Evolutionary conservation across 441 rosid genomes (phyloP).

Genomic region (Gossypium lobatum): DNA sequence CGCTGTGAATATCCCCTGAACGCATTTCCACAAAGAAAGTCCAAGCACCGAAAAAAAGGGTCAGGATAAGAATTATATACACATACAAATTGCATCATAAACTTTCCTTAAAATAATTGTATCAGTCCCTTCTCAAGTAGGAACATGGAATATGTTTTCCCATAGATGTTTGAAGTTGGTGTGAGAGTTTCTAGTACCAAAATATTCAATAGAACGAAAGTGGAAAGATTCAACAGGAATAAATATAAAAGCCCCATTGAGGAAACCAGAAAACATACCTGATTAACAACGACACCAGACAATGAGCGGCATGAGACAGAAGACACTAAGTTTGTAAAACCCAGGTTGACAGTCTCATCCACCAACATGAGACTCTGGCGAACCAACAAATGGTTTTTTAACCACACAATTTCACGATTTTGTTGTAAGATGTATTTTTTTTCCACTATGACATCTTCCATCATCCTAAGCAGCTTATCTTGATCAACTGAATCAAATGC

Average conservation of each 20-base stretch:
- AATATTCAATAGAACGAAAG: background rate
- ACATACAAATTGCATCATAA: background rate
- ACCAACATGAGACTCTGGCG: constrained; percentile 30
- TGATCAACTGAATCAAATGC: constrained; percentile 88
- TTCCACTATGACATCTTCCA: constrained; percentile 44
- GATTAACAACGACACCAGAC: constrained; percentile 45
- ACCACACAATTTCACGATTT: constrained; percentile 43
- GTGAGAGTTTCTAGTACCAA: background rate
- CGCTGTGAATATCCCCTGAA: constrained; percentile 41
- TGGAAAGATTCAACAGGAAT: background rate
- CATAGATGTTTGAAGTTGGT: background rate
- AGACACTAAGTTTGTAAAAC: constrained; percentile 30
- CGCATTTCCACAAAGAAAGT: constrained; percentile 15
- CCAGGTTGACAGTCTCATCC: constrained; percentile 18
- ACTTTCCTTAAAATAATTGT: background rate
- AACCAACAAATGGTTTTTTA: constrained; percentile 42
- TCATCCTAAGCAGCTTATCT: constrained; percentile 50
- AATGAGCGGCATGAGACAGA: constrained; percentile 32
- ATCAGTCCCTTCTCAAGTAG: background rate
- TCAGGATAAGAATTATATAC: background rate
- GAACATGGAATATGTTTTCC: background rate
- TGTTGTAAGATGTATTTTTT: constrained; percentile 43
- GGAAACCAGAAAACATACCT: constrained; percentile 34
- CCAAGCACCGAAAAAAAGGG: background rate
- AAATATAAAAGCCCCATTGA: background rate